Evolutionary conservation across 768 basidiomycete species (phyloP).

Genomic region (Saitozyma sp.): DNA sequence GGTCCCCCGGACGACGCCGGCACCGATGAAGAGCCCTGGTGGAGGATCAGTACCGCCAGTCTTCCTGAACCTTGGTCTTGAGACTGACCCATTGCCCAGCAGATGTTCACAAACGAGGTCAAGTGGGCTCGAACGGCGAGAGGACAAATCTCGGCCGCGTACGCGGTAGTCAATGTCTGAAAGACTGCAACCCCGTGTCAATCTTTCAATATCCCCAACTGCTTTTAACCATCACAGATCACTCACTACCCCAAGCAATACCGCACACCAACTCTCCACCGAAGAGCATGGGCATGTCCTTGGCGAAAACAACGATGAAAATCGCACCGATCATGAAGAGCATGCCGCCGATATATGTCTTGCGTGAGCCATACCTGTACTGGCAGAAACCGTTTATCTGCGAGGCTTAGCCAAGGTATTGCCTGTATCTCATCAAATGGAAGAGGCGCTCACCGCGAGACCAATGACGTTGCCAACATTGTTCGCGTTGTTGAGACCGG

Average conservation of each 20-base stretch:
- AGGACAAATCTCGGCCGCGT: constrained; percentile 45
- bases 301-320: constrained; percentile 8
- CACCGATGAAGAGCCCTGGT: constrained; percentile 30
- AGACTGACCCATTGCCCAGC: neutral
- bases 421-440: neutral
- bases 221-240: neutral
- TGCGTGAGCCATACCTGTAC: constrained; percentile 46
- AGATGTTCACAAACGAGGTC: constrained; percentile 9
- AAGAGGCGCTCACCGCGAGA: constrained; percentile 8
- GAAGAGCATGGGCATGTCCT: constrained; percentile 13
- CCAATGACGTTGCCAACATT: constrained; percentile 36
- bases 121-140: constrained; percentile 20
- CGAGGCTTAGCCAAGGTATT: constrained; percentile 12
- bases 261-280: constrained; percentile 37
- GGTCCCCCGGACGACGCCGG: constrained; percentile 30
- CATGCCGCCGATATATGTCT: constrained; percentile 41
- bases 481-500: constrained; percentile 39
- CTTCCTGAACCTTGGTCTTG: constrained; percentile 29
- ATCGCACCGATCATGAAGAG: constrained; percentile 16
- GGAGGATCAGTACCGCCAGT: neutral
- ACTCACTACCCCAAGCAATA: constrained; percentile 41
- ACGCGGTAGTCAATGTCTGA: constrained; percentile 25
- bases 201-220: neutral
- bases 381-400: constrained; percentile 42
- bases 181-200: neutral